A percentile compares a stretch with the other conserved stretches of the same genome.
Conservation (phyloP, 441 rosid genomes). For the Populus hybrid region DNA sequence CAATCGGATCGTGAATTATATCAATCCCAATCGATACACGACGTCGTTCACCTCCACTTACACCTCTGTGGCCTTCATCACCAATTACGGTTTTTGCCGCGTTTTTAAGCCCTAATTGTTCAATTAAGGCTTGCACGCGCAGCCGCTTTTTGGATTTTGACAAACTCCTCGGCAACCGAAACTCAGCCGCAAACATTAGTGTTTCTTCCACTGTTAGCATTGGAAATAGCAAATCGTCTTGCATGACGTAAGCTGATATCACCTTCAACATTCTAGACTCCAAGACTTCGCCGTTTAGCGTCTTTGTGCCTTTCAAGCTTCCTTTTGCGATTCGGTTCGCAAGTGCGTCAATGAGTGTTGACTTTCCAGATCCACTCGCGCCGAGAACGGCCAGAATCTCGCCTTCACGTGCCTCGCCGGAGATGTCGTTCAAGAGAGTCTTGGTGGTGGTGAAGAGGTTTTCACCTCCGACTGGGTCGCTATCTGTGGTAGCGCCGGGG, state of each 20-base stretch:
- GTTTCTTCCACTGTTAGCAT: conserved; percentile 79
- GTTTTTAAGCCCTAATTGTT: conserved; percentile 65
- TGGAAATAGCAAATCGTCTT: conserved; percentile 64
- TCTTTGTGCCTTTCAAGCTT: conserved; percentile 53
- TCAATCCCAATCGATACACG: conserved; percentile 81
- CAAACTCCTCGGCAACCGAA: conserved; percentile 57
- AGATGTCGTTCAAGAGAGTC: conserved; percentile 67
- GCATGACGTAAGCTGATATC: conserved; percentile 76
- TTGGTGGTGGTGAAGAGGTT: conserved; percentile 50
- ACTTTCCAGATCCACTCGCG: conserved; percentile 90
- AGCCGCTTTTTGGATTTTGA: conserved; percentile 60
- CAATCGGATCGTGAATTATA: conserved; percentile 74
- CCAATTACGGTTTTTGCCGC: conserved; percentile 82
- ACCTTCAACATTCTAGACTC: conserved; percentile 63
- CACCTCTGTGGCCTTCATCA: conserved; percentile 84
- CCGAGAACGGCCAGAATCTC: conserved; percentile 86
- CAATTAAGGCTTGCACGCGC: conserved; percentile 65
- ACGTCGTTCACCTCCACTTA: conserved; percentile 79
- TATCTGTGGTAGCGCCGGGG: conserved; percentile 22
- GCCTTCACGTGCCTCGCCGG: conserved; percentile 82
- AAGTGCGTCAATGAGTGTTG: conserved; percentile 74
- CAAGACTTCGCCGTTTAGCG: conserved; percentile 59
- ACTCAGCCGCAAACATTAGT: conserved; percentile 68
- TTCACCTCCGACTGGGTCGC: conserved; percentile 39
- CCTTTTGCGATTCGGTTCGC: conserved; percentile 69